A percentile compares a stretch with the other conserved stretches of the same genome.
Evolutionary conservation across 2,329 filamentous ascomycete species (phyloP).

Genomic region (Pezizomycotina sp.): DNA sequence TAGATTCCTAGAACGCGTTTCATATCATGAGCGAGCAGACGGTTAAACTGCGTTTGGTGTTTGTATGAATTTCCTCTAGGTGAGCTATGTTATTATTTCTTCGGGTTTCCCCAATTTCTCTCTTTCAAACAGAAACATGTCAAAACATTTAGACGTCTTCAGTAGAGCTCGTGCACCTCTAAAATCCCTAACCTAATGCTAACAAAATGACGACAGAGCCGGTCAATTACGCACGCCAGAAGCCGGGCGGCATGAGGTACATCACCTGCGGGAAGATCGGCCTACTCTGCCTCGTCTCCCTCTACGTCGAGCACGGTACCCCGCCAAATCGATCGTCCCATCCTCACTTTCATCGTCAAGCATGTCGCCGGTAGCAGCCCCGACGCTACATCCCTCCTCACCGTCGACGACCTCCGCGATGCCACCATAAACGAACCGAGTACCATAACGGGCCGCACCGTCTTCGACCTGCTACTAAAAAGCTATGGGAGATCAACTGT

Average conservation of each 20-base stretch:
- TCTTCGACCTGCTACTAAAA: conserved; percentile 76
- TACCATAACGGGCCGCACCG: conserved; percentile 44
- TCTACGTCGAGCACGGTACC: conserved; percentile 59
- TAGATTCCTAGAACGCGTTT: no score
- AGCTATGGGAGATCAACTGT: conserved; percentile 69
- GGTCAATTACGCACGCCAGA: no score
- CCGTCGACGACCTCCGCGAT: conserved; percentile 42
- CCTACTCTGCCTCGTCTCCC: conserved; percentile 59
- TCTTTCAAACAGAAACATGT: no score
- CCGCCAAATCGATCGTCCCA: conserved; percentile 54
- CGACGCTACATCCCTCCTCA: conserved; percentile 31
- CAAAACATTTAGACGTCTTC: no score
- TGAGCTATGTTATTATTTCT: no score
- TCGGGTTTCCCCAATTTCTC: no score
- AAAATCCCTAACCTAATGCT: conserved; percentile 5
- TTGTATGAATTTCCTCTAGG: no score
- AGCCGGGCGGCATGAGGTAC: no score
- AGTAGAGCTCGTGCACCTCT: no score
- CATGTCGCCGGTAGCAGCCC: conserved; percentile 43
- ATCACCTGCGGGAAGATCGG: conserved; percentile 80
- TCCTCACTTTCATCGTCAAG: conserved; percentile 63
- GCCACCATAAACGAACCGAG: conserved; percentile 23
- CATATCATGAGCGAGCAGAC: no score
- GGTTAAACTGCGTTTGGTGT: no score
- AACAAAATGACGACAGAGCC: no score